Base-by-base conservation (phyloP, 257 asterid genomes). In the Scutellaria barbata region DNA sequence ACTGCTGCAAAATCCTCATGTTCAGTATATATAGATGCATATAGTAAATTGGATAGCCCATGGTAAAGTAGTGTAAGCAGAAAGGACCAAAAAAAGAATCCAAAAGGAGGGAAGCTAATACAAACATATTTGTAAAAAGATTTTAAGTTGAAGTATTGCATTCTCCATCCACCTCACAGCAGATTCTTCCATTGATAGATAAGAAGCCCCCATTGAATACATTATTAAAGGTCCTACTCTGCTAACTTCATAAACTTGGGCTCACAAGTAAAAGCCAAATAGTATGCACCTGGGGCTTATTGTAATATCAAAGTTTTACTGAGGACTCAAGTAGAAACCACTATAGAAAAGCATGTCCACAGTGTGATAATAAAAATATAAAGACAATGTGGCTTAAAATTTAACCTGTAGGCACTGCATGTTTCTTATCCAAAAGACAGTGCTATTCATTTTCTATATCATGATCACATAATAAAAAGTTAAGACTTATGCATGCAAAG, bases 301-400 rank as follows among this genome's bases (percentile, higher is more conserved):
- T 20, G 54, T 39, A 37, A 8, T 59, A 35, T 55, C 58, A 33
- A 59, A 5, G 37, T 14, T 17, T 7, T 61, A 20, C 18, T 59
- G 33, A 48, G 62, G 18, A 33, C 50, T 17, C 35, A 20, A 51
- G 18, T 4, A 72, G 18, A 63, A 51, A 54, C 20, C 20, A 40
- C 22, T 10, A 63, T n/a, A 25, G 65, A 51, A 52, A 41, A 63
- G 13, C 17, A 42, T 39, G 5, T 10, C 25, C 8, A 42, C 12
- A 22, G 10, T 53, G 54, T 55, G 64, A 55, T 59, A 57, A 50
- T 10, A 54, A 46, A 63, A 42, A 30, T 40, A 73, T 65, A 20
- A 35, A 18, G 3, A 10, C 1, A 43, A 16, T 42, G 30, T 20
- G 33, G 20, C 10, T 53, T 63, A 42, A 63, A 2, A 60, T 37